Base-by-base conservation (phyloP, 2,329 filamentous ascomycete species). In the Fusarium sp. region DNA sequence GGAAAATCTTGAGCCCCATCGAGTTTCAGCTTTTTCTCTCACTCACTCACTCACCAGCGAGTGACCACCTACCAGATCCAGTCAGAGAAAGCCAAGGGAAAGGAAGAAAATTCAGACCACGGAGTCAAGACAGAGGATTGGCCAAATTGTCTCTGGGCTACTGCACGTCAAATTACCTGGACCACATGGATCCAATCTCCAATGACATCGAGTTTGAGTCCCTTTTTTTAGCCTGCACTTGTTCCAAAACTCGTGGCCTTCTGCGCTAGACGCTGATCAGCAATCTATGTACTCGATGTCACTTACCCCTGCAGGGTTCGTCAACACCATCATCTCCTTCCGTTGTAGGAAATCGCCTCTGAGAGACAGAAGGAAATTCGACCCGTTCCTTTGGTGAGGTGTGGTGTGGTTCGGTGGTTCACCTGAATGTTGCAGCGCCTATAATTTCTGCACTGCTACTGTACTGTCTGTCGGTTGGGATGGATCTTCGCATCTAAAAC, bases 161-260 rank as follows among this genome's bases (percentile, higher is more conserved):
- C 63, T 74, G 70, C 72, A 68, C 57, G 64, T 72, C 72, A 74
- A 72, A 75, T 74, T 75, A 57, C 52, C 52, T 41, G 49, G 54
- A 29, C 49, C 63, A 67, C 38, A 63, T 63, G 48, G 39, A 50
- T 57, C 33, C 43, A 56, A 38, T 20, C 15, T 43, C 48, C 35
- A 43, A 52, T 52, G 35, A n/a, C 24, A 42, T 50, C n/a, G 33
- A 52, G 21, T 26, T 41, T 37, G 47, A 48, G 35, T 48, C 66
- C 29, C 58, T 66, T 70, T 74, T 72, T 73, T 72, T 68, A 69
- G 63, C 62, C 50, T 56, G 39, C 26, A 16, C 46, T 46, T 63
- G 38, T 31, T 56, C 37, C 28, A 37, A 52, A 57, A 38, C 42
- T 58, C 46, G 42, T 58, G 52, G 44, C 49, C 57, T 66, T 63